Base-by-base conservation (phyloP, 192 early-diverging fungal species). In the Backusella luteola region DNA sequence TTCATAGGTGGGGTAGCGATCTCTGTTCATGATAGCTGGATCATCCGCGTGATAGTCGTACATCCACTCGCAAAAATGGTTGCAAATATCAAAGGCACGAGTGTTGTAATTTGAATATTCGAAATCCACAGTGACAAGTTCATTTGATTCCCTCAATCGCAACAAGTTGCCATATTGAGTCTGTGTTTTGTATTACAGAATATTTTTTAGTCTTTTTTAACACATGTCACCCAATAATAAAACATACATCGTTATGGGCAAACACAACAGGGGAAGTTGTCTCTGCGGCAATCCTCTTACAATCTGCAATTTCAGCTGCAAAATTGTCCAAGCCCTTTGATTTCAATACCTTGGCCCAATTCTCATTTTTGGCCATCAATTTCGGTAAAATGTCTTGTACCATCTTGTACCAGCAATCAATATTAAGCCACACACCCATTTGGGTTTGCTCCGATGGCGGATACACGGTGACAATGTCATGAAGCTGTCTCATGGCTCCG, bases 141-240 rank as follows among this genome's bases (percentile, higher is more conserved):
- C 87, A 66, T 84, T 85, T 12, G 84, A 85, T 17, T 76, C 78
- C 26, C 88, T 79, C 26, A 91, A 79, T 42, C 88, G 84, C 6
- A 97, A 80, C 56, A 97, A 89, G 77, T 97, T 97, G 39, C 95
- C 95, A 78, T 95, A 96, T 84, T 97, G 95, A 26, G 85, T 80
- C 90, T 92, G 52, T n/a, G 41, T 1, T 46, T 15, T 53, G 36
- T 46, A 42, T 53, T 19, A 38, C 29, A 66, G 29, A 6, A 38
- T 36, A 34, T 23, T 41, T 26, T 67, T 66, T 34, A 23, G 21
- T 59, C 36, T 42, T 77, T 35, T 12, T 32, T 29, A 49, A 21
- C 26, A 71, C n/a, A 73, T 56, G 35, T 12, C 26, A 59, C 9
- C 23, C 39, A 15, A 12, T 19, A 0, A 53, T 39, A 53, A 19